Conservation (phyloP, 768 basidiomycete genomes). For the Mycena filopes region DNA sequence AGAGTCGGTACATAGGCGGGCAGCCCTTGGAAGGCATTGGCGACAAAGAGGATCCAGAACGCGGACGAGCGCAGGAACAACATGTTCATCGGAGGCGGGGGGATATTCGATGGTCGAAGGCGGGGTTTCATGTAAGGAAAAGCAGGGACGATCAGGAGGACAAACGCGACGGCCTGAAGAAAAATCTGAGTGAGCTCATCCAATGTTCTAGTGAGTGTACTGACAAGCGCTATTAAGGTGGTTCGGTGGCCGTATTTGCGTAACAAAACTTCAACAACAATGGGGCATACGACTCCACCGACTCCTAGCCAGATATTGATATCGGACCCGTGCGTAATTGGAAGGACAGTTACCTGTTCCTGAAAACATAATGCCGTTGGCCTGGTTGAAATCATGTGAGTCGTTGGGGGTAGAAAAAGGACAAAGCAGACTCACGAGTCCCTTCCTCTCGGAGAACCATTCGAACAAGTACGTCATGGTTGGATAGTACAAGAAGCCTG, state of each 20-base stretch:
- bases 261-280: conserved; percentile 27
- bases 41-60: conserved; percentile 29
- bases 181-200: too few species aligned
- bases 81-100: conserved; percentile 11
- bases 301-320: conserved; percentile 6
- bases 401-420: background rate
- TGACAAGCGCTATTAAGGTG: conserved; percentile 26
- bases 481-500: conserved; percentile 31
- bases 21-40: conserved; percentile 25
- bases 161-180: conserved; percentile 23
- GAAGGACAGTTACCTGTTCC: conserved; percentile 22
- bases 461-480: conserved; percentile 31
- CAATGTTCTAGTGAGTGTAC: background rate
- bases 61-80: conserved; percentile 14
- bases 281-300: conserved; percentile 24
- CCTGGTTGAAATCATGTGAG: conserved; percentile 6
- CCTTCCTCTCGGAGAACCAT: conserved; percentile 30
- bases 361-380: conserved; percentile 32
- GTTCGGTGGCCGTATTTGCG: conserved; percentile 22
- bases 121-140: conserved; percentile 29
- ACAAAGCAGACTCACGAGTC: conserved; percentile 21
- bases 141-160: conserved; percentile 17
- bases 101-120: conserved; percentile 5
- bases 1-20: conserved; percentile 27
- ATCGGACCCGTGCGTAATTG: background rate